phyloP scores from a whole-genome alignment of 257 asterid species.

The Phtheirospermum japonicum region DNA sequence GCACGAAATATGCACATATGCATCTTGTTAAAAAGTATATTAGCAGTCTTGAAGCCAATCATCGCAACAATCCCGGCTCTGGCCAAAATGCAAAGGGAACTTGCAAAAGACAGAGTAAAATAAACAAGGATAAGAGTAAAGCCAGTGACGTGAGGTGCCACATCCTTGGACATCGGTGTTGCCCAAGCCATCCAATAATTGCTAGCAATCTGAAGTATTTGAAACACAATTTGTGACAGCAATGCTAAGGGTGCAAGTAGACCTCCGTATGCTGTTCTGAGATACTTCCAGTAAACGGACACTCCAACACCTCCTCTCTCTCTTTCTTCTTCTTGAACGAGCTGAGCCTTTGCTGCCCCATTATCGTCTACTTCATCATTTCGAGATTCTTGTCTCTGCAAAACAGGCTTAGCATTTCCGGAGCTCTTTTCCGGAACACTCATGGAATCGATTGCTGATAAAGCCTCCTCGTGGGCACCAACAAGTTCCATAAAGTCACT shows the following conservation, averaged over 20 bases:
- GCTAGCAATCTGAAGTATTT: slow-evolving; percentile 81
- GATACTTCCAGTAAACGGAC: slow-evolving; percentile 76
- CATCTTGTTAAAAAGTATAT: slow-evolving; percentile 69
- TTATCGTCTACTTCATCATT: slow-evolving; percentile 33
- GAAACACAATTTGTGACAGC: slow-evolving; percentile 61
- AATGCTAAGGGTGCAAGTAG: slow-evolving; percentile 70
- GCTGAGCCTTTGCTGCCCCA: slow-evolving; percentile 50
- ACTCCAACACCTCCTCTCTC: slow-evolving; percentile 80
- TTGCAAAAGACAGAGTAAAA: slow-evolving; percentile 59
- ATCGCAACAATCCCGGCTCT: slow-evolving; percentile 56
- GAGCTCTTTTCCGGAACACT: slow-evolving; percentile 32
- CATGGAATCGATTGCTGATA: slow-evolving; percentile 54
- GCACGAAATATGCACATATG: slow-evolving; percentile 73
- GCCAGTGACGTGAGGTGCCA: slow-evolving; percentile 49
- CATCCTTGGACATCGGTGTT: slow-evolving; percentile 72
- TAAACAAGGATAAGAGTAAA: slow-evolving; percentile 71
- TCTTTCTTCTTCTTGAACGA: slow-evolving; percentile 93
- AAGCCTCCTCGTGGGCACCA: slow-evolving; percentile 83
- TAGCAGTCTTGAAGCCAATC: slow-evolving; percentile 71
- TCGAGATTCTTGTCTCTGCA: slow-evolving; percentile 37
- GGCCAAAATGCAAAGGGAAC: slow-evolving; percentile 61
- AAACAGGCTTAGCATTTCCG: slow-evolving; percentile 23
- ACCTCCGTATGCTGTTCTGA: slow-evolving; percentile 82
- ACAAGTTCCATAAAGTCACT: slow-evolving; percentile 88
- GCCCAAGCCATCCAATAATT: slow-evolving; percentile 99